A percentile compares a stretch with the other conserved stretches of the same genome.
phyloP scores from a whole-genome alignment of 1,139 yeast genomes.

The Pichia terricola region DNA sequence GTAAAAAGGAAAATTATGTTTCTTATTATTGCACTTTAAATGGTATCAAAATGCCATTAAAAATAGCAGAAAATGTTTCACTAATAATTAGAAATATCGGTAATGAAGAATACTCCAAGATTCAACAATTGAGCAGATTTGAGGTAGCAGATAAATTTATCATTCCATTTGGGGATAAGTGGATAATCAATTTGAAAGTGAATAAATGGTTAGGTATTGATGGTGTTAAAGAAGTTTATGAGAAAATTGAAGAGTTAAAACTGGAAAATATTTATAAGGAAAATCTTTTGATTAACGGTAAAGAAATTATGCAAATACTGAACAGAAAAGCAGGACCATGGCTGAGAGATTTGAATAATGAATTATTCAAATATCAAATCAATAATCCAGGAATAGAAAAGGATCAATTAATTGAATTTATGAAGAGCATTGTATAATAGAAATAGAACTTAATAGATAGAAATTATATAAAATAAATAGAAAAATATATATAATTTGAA shows the following conservation, averaged over 20 bases:
- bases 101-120: neutral
- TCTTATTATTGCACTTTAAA: slow-evolving; percentile 36
- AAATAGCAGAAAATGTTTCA: slow-evolving; percentile 44
- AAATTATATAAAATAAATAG: neutral
- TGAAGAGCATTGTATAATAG: slow-evolving; percentile 22
- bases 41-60: slow-evolving; percentile 58
- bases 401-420: slow-evolving; percentile 44
- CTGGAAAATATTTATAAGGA: slow-evolving; percentile 35
- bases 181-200: slow-evolving; percentile 34
- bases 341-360: slow-evolving; percentile 50
- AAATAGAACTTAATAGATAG: neutral
- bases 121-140: slow-evolving; percentile 34
- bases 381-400: slow-evolving; percentile 50
- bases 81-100: slow-evolving; percentile 28
- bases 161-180: slow-evolving; percentile 42
- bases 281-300: slow-evolving; percentile 63
- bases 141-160: slow-evolving; percentile 49
- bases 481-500: neutral
- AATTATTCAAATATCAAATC: slow-evolving; percentile 62
- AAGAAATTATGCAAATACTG: slow-evolving; percentile 42
- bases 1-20: slow-evolving; percentile 28
- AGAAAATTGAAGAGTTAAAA: slow-evolving; percentile 23
- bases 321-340: slow-evolving; percentile 75
- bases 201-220: slow-evolving; percentile 18
- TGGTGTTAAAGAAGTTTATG: slow-evolving; percentile 9